Percentiles rank a stretch among this genome's conserved stretches.
These are phyloP conservation scores for Melanomma pulvis-pyrius DNA, from an alignment of 495 filamentous ascomycete species.

Conservation along the genomic window DNA sequence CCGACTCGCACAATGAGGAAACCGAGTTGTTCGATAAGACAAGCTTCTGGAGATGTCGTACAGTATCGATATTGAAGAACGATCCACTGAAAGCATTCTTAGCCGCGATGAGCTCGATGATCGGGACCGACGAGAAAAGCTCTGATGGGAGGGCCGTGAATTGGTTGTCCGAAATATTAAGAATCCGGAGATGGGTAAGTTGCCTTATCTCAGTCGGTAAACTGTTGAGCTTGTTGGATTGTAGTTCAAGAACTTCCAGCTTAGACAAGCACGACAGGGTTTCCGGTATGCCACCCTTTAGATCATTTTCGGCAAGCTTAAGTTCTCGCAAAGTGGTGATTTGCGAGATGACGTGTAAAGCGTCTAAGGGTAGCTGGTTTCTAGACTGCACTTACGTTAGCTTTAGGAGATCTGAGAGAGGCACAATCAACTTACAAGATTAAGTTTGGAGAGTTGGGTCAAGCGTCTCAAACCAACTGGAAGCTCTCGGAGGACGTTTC, in stretches of 20 bases:
- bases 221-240: constrained; percentile 74
- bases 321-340: constrained; percentile 74
- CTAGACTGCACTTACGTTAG: constrained; percentile 59
- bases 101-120: constrained; percentile 74
- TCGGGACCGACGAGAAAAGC: constrained; percentile 63
- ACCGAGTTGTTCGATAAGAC: constrained; percentile 79
- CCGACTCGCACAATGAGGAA: constrained; percentile 54
- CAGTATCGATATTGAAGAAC: constrained; percentile 64
- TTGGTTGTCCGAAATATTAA: constrained; percentile 78
- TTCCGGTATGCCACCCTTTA: constrained; percentile 65
- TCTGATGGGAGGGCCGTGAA: constrained; percentile 71
- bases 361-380: constrained; percentile 72
- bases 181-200: constrained; percentile 65
- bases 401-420: neutral
- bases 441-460: constrained; percentile 72
- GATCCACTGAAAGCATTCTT: constrained; percentile 77
- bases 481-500: constrained; percentile 71
- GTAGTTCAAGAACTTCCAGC: constrained; percentile 79
- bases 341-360: constrained; percentile 71
- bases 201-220: constrained; percentile 70
- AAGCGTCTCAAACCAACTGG: constrained; percentile 77
- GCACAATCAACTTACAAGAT: constrained; percentile 60
- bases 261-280: constrained; percentile 61
- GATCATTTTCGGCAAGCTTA: constrained; percentile 75
- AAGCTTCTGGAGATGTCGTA: constrained; percentile 68